Conservation (phyloP, 441 rosid genomes). For the Bruguiera hainesii region DNA sequence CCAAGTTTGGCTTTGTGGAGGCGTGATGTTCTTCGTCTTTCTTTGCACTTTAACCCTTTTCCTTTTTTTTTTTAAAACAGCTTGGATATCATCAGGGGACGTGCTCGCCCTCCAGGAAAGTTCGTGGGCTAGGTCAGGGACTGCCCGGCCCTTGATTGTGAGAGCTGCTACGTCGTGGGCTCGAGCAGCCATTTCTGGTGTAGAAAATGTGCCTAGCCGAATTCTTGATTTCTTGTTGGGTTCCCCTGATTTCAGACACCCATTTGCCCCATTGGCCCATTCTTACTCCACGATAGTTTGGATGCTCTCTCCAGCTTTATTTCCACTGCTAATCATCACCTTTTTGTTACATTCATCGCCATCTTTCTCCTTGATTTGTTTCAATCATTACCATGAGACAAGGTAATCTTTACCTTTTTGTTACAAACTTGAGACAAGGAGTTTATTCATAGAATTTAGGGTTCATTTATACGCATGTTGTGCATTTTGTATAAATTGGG, state of each 20-base stretch:
- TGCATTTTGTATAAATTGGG: too few species aligned
- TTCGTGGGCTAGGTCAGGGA: conserved; percentile 43
- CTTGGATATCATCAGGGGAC: conserved; percentile 54
- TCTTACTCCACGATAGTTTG: conserved; percentile 63
- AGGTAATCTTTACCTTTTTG: too few species aligned
- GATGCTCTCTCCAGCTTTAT: conserved; percentile 27
- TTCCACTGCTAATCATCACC: conserved; percentile 11
- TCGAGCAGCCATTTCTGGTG: conserved; percentile 80
- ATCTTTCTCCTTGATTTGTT: not conserved
- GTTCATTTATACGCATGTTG: too few species aligned
- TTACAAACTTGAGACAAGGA: too few species aligned
- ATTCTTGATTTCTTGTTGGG: too few species aligned
- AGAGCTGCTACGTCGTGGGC: conserved; percentile 80
- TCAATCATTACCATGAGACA: not conserved
- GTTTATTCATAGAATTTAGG: too few species aligned
- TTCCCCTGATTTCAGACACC: conserved; percentile 48
- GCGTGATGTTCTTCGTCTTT: not conserved
- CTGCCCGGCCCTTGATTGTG: conserved; percentile 56
- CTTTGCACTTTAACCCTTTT: not conserved
- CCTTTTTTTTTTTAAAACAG: not conserved
- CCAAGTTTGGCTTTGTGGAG: conserved; percentile 14
- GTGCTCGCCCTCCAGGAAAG: conserved; percentile 52
- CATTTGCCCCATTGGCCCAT: conserved; percentile 89
- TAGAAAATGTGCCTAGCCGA: conserved; percentile 56
- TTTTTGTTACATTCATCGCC: conserved; percentile 16